phyloP scores from a whole-genome alignment of 768 basidiomycete genomes.

The Serpula lacrymans region DNA sequence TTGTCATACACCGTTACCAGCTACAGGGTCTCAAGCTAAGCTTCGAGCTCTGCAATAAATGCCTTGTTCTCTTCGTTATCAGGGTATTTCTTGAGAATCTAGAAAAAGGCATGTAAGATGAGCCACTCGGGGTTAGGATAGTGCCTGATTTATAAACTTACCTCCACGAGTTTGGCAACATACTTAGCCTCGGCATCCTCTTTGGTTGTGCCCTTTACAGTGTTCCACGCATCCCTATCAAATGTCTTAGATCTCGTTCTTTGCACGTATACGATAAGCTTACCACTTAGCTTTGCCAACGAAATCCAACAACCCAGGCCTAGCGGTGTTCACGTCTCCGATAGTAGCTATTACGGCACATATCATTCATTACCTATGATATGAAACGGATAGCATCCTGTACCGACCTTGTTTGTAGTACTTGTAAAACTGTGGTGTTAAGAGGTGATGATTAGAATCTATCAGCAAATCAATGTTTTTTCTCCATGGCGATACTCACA shows the following conservation, averaged over 20 bases:
- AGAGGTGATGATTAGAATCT: too few relatives aligned
- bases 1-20: not conserved
- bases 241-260: slow-evolving; percentile 1
- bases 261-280: slow-evolving; percentile 7
- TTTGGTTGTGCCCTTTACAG: slow-evolving; percentile 63
- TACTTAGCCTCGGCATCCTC: slow-evolving; percentile 75
- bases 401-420: slow-evolving; percentile 86
- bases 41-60: slow-evolving; percentile 58
- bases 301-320: slow-evolving; percentile 83
- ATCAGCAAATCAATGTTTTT: not conserved
- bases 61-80: slow-evolving; percentile 52
- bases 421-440: slow-evolving; percentile 81
- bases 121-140: not conserved
- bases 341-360: slow-evolving; percentile 52
- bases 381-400: slow-evolving; percentile 7
- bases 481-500: too few relatives aligned
- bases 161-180: slow-evolving; percentile 70
- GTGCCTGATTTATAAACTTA: slow-evolving; percentile 26
- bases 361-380: slow-evolving; percentile 1
- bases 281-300: slow-evolving; percentile 89
- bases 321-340: slow-evolving; percentile 64
- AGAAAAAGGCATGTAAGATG: slow-evolving; percentile 11
- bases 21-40: slow-evolving; percentile 18
- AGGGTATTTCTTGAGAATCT: slow-evolving; percentile 53
- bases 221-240: slow-evolving; percentile 83